Percentiles rank a stretch among this genome's conserved stretches.
phyloP scores from a whole-genome alignment of 1,284 basidiomycete species.

The Microbotryum intermedium region DNA sequence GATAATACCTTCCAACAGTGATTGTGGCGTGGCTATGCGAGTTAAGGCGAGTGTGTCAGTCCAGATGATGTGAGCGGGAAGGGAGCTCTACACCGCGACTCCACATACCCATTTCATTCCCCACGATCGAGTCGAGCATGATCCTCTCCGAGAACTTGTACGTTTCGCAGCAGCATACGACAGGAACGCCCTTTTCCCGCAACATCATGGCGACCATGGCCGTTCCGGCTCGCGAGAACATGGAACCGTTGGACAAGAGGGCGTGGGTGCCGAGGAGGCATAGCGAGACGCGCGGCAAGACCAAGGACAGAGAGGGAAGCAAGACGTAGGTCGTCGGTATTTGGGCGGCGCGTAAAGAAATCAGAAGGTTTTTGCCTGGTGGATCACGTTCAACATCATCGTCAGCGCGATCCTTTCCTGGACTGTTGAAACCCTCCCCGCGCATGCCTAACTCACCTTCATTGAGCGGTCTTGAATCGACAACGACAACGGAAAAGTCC shows the following conservation, averaged over 20 bases:
- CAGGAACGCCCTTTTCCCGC: slow-evolving; percentile 77
- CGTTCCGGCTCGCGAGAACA: slow-evolving; percentile 89
- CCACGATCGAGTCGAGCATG: slow-evolving; percentile 86
- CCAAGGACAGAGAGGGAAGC: slow-evolving; percentile 73
- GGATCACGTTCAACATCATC: background rate
- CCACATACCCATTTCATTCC: slow-evolving; percentile 78
- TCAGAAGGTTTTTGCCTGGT: slow-evolving; percentile 68
- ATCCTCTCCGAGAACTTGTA: slow-evolving; percentile 96
- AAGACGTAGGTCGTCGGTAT: slow-evolving; percentile 88
- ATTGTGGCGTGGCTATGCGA: background rate
- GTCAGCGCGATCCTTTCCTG: background rate
- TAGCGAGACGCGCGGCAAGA: slow-evolving; percentile 68
- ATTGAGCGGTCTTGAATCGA: slow-evolving; percentile 87
- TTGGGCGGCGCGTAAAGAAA: slow-evolving; percentile 58
- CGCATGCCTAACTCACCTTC: slow-evolving; percentile 57
- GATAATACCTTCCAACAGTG: background rate
- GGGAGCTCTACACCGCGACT: too few relatives aligned
- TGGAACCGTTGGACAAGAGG: slow-evolving; percentile 86
- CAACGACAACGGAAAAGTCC: slow-evolving; percentile 79
- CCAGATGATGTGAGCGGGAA: slow-evolving; percentile 21
- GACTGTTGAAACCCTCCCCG: background rate
- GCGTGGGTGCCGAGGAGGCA: slow-evolving; percentile 90
- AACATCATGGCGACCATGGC: slow-evolving; percentile 95
- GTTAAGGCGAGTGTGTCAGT: background rate
- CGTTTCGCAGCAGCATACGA: slow-evolving; percentile 95